These are phyloP conservation scores for Solanum rostratum DNA, from an alignment of 257 asterid species.

Conservation along the genomic window DNA sequence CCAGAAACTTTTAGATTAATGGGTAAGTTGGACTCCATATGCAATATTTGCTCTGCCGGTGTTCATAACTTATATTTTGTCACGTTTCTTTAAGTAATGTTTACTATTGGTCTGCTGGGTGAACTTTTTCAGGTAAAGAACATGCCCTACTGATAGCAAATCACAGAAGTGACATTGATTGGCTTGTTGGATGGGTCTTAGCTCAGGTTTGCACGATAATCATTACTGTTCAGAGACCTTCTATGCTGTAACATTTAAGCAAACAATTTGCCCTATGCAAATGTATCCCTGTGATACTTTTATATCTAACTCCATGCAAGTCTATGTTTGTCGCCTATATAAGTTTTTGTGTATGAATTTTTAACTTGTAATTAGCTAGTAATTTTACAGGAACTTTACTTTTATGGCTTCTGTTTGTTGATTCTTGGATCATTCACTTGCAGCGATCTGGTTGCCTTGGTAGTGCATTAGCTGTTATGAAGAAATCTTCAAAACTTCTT, in stretches of 20 bases:
- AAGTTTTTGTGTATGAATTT: background rate
- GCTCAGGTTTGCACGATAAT: slow-evolving; percentile 58
- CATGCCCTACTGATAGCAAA: slow-evolving; percentile 78
- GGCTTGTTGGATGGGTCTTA: slow-evolving; percentile 98
- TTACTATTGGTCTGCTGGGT: background rate
- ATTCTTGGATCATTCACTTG: slow-evolving; percentile 10
- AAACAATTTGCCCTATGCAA: background rate
- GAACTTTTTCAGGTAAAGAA: slow-evolving; percentile 62
- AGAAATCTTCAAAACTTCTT: slow-evolving; percentile 85
- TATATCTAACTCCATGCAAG: background rate
- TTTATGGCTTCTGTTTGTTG: background rate
- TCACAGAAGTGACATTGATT: slow-evolving; percentile 93
- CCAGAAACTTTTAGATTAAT: slow-evolving; percentile 49
- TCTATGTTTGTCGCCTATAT: background rate
- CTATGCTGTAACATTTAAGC: background rate
- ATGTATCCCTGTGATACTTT: background rate
- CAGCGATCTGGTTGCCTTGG: slow-evolving; percentile 98
- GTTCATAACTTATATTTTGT: background rate
- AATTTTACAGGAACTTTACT: no score
- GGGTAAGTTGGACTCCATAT: slow-evolving; percentile 40
- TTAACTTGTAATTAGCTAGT: background rate
- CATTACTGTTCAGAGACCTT: background rate
- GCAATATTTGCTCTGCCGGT: background rate
- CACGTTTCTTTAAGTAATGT: background rate
- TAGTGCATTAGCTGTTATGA: slow-evolving; percentile 91